A percentile compares a stretch with the other conserved stretches of the same genome.
These are phyloP conservation scores for Cenchrus fungigraminus DNA, from an alignment of 176 grass and related monocot genomes.

Conservation along the genomic window DNA sequence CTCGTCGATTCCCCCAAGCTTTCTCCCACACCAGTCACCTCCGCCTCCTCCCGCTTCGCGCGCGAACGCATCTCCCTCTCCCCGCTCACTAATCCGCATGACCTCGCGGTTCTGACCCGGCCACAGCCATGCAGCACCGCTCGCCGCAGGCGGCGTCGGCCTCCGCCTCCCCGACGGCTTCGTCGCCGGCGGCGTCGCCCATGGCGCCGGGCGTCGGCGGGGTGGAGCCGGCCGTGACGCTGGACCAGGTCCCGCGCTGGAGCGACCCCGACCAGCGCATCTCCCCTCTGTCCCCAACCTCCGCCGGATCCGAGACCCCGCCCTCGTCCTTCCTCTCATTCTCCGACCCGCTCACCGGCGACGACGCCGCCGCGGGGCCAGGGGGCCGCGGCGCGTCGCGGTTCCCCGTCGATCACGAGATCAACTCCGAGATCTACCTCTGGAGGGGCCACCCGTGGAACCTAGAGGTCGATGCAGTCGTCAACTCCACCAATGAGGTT, in stretches of 20 bases:
- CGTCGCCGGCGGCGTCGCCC: not conserved
- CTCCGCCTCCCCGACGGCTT: conserved; percentile 25
- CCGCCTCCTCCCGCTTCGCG: conserved; percentile 43
- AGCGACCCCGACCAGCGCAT: conserved; percentile 71
- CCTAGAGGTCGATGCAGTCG: conserved; percentile 97
- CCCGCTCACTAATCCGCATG: not conserved
- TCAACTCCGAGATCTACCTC: conserved; percentile 91
- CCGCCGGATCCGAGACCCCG: conserved; percentile 49
- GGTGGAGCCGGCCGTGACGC: conserved; percentile 64
- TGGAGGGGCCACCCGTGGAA: conserved; percentile 91
- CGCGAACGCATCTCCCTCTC: conserved; percentile 21
- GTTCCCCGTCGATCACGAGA: conserved; percentile 80
- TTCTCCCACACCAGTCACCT: not conserved
- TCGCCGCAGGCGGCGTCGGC: conserved; percentile 38
- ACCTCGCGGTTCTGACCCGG: conserved; percentile 32
- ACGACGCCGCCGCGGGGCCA: conserved; percentile 43
- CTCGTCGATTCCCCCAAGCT: conserved; percentile 18
- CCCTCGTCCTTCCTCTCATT: conserved; percentile 49
- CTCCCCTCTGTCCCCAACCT: conserved; percentile 36
- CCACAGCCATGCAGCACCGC: conserved; percentile 33
- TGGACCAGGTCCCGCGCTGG: conserved; percentile 74
- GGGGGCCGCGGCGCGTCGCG: conserved; percentile 51
- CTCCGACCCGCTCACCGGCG: conserved; percentile 53
- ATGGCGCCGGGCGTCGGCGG: conserved; percentile 51
- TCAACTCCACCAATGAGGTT: conserved; percentile 98